These are phyloP conservation scores for Cyberlindnera subsufficiens DNA, from an alignment of 805 yeast genomes.

Conservation along the genomic window DNA sequence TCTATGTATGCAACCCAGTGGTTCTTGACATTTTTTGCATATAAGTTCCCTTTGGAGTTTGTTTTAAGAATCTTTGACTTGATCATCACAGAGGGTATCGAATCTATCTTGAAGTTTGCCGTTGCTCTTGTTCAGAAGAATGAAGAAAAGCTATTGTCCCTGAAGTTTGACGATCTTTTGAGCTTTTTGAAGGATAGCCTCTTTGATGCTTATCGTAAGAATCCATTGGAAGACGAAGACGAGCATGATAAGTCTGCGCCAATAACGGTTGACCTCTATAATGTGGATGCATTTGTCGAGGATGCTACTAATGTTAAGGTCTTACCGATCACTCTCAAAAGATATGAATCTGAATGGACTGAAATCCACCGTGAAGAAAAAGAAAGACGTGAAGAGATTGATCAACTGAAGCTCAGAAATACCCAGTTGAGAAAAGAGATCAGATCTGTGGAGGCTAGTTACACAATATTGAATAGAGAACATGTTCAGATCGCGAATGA, in stretches of 20 bases:
- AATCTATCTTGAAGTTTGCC: constrained; percentile 79
- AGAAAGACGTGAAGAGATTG: constrained; percentile 58
- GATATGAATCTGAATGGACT: constrained; percentile 68
- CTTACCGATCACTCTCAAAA: constrained; percentile 63
- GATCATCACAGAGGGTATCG: constrained; percentile 86
- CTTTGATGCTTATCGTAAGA: constrained; percentile 57
- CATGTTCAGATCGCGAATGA: constrained; percentile 85
- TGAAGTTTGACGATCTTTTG: constrained; percentile 72
- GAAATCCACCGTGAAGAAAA: constrained; percentile 74
- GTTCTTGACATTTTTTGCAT: constrained; percentile 93
- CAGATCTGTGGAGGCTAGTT: constrained; percentile 63
- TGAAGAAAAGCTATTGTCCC: constrained; percentile 46
- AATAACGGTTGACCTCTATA: constrained; percentile 35
- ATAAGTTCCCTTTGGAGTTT: constrained; percentile 86
- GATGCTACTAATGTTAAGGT: constrained; percentile 75
- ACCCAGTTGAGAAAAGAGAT: constrained; percentile 70
- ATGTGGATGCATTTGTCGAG: constrained; percentile 65
- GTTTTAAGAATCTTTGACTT: constrained; percentile 85
- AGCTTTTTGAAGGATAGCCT: constrained; percentile 74
- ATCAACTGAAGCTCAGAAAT: constrained; percentile 59
- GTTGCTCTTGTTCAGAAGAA: constrained; percentile 73
- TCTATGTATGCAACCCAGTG: constrained; percentile 98
- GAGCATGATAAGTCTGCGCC: constrained; percentile 26
- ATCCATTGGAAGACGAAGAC: constrained; percentile 11
- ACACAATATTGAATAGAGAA: constrained; percentile 66